A percentile compares a stretch with the other conserved stretches of the same genome.
Evolutionary conservation across 2,329 filamentous ascomycete species (phyloP).

Genomic region (Camillea tinctor): DNA sequence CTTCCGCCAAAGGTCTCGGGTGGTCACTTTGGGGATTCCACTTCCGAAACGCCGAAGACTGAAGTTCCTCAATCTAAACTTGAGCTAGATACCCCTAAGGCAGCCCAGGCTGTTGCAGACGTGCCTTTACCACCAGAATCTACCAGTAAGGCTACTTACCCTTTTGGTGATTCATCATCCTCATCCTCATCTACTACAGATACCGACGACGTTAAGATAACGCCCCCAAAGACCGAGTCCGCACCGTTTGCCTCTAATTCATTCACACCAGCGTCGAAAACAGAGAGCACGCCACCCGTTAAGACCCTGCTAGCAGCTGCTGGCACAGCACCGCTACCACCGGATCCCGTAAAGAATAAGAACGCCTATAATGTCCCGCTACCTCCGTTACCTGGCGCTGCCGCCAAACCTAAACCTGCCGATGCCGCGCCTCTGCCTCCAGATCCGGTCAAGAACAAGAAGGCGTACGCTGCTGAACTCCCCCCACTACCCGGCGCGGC

Average conservation of each 20-base stretch:
- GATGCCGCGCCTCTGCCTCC: slow-evolving; percentile 43
- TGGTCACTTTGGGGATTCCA: slow-evolving; percentile 18
- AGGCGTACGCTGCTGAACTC: slow-evolving; percentile 32
- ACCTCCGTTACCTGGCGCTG: slow-evolving; percentile 24
- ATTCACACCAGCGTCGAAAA: slow-evolving; percentile 17
- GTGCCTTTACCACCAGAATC: slow-evolving; percentile 54
- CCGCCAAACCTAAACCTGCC: slow-evolving; percentile 23
- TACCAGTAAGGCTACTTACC: slow-evolving; percentile 52
- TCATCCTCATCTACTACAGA: slow-evolving; percentile 47
- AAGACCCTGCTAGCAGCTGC: slow-evolving; percentile 19
- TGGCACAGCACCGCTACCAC: slow-evolving; percentile 41
- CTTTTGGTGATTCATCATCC: slow-evolving; percentile 50
- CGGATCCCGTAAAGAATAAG: slow-evolving; percentile 41
- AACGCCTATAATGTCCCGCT: slow-evolving; percentile 28
- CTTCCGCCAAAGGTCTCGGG: slow-evolving; percentile 28
- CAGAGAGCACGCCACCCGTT: slow-evolving; percentile 8
- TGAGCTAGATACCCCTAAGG: slow-evolving; percentile 34
- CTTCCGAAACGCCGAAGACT: slow-evolving; percentile 19
- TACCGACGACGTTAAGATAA: slow-evolving; percentile 20
- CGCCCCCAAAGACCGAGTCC: slow-evolving; percentile 22
- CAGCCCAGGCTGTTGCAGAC: slow-evolving; percentile 28
- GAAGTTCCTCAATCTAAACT: slow-evolving; percentile 38
- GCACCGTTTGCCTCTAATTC: slow-evolving; percentile 37
- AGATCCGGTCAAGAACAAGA: slow-evolving; percentile 34
- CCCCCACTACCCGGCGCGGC: slow-evolving; percentile 37